Evolutionary conservation across 805 yeast species (phyloP).

Genomic region (Yamadazyma sp.): DNA sequence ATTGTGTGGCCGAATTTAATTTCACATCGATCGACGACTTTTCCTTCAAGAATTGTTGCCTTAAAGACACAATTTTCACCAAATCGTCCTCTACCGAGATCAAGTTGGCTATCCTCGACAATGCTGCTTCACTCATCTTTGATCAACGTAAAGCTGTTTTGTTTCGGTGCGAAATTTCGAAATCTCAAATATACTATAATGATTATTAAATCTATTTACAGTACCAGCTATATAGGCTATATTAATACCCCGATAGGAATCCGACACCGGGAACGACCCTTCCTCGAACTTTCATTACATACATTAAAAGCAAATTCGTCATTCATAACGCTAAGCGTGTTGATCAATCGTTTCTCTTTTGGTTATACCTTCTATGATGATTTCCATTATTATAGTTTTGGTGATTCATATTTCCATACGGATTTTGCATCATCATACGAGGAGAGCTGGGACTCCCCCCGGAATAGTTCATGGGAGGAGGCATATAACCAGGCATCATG

Average conservation of each 20-base stretch:
- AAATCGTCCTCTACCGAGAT: constrained; percentile 53
- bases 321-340: not conserved
- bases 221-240: not conserved
- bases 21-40: constrained; percentile 75
- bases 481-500: constrained; percentile 30
- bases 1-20: constrained; percentile 65
- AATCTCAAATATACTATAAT: not conserved
- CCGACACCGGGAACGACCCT: too few relatives aligned
- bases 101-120: constrained; percentile 38
- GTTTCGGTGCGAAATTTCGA: constrained; percentile 7
- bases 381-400: constrained; percentile 7
- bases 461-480: constrained; percentile 30
- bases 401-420: constrained; percentile 8
- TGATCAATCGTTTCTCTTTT: constrained; percentile 11
- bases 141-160: constrained; percentile 5
- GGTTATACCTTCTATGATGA: constrained; percentile 18
- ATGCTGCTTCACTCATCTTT: constrained; percentile 42
- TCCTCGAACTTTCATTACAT: constrained; percentile 3
- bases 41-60: constrained; percentile 62
- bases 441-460: constrained; percentile 16
- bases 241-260: too few relatives aligned
- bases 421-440: constrained; percentile 11
- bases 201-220: constrained; percentile 4
- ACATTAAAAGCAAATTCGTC: constrained; percentile 7
- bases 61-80: constrained; percentile 50